These are phyloP conservation scores for Phanerochaete carnosa DNA, from an alignment of 768 basidiomycete genomes.

Conservation along the genomic window DNA sequence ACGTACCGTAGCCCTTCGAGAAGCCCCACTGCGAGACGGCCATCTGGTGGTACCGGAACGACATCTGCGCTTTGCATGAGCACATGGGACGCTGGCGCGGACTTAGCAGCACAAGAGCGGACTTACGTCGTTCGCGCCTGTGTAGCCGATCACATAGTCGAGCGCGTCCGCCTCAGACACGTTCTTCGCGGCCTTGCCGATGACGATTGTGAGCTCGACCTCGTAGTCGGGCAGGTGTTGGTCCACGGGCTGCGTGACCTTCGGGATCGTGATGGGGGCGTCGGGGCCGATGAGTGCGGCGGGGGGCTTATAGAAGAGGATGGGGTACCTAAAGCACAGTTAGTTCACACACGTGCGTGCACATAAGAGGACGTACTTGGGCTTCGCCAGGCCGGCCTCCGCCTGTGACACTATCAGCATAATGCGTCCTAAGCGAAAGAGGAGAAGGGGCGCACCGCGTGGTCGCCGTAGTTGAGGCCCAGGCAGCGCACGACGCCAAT, in stretches of 20 bases:
- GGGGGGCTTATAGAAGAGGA: slow-evolving; percentile 79
- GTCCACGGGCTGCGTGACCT: slow-evolving; percentile 62
- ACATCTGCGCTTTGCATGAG: slow-evolving; percentile 42
- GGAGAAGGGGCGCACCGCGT: slow-evolving; percentile 51
- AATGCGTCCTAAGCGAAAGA: not conserved
- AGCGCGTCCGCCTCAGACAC: slow-evolving; percentile 79
- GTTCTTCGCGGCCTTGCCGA: slow-evolving; percentile 78
- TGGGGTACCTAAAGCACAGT: slow-evolving; percentile 47
- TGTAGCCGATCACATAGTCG: slow-evolving; percentile 84
- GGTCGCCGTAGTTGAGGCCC: slow-evolving; percentile 82
- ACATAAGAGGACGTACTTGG: slow-evolving; percentile 42
- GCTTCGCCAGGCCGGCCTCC: slow-evolving; percentile 62
- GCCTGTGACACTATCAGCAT: slow-evolving; percentile 36
- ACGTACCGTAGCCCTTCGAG: slow-evolving; percentile 80
- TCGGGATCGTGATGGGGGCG: slow-evolving; percentile 63
- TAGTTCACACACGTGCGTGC: not conserved
- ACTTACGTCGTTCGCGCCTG: slow-evolving; percentile 72
- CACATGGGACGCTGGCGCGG: not conserved
- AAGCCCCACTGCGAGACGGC: slow-evolving; percentile 84
- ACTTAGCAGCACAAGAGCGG: not conserved
- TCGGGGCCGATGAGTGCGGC: slow-evolving; percentile 68
- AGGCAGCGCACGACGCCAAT: slow-evolving; percentile 70
- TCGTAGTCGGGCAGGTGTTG: slow-evolving; percentile 81
- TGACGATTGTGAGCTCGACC: slow-evolving; percentile 77
- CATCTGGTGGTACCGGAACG: slow-evolving; percentile 81